phyloP scores from a whole-genome alignment of 169 alveolate genomes.

The Babesia bovis region DNA sequence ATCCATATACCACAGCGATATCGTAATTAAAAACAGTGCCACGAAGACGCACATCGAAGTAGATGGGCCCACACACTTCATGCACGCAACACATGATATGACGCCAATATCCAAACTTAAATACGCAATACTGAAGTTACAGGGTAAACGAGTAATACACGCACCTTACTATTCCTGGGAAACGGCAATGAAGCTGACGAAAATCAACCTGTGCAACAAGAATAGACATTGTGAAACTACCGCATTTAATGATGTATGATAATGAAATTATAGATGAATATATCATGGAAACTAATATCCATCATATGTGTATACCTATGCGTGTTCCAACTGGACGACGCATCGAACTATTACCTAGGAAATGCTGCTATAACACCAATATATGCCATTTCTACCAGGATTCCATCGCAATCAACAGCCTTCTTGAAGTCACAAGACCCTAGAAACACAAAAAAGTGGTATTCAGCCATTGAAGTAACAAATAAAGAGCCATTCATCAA shows the following conservation, averaged over 20 bases:
- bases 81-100: constrained; percentile 35
- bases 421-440: background rate
- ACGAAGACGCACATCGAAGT: constrained; percentile 33
- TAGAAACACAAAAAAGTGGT: too few relatives aligned
- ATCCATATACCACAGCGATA: constrained; percentile 35
- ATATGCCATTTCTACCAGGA: background rate
- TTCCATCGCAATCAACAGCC: background rate
- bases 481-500: constrained; percentile 13
- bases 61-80: constrained; percentile 66
- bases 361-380: background rate
- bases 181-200: constrained; percentile 7
- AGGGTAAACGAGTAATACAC: constrained; percentile 38
- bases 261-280: constrained; percentile 9
- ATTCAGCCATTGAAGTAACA: background rate
- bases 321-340: background rate
- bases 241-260: background rate
- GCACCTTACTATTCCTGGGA: constrained; percentile 59
- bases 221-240: background rate
- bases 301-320: background rate
- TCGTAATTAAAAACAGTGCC: constrained; percentile 13
- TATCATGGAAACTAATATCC: background rate
- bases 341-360: background rate
- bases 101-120: constrained; percentile 33
- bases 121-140: constrained; percentile 18
- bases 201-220: background rate